Conservation (phyloP, 495 filamentous ascomycete genomes). For the Copromyces sp. region DNA sequence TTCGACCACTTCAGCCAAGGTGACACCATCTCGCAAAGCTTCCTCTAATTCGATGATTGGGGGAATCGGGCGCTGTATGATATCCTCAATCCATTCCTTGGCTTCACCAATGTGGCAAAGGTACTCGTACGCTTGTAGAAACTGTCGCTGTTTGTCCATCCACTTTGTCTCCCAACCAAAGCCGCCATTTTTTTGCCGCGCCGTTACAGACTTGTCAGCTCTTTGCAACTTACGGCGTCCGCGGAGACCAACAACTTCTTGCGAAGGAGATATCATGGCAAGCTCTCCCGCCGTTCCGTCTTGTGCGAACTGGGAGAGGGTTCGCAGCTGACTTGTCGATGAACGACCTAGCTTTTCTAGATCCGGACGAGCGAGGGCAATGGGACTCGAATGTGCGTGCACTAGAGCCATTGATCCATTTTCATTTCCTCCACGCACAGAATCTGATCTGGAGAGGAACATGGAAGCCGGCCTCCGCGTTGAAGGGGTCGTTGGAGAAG, state of each 20-base stretch:
- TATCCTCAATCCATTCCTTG: conserved; percentile 97
- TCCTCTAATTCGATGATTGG: conserved; percentile 96
- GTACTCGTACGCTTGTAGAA: conserved; percentile 96
- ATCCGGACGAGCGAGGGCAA: conserved; percentile 50
- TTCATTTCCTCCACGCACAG: conserved; percentile 28
- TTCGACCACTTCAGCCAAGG: conserved; percentile 92
- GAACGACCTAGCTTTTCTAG: conserved; percentile 71
- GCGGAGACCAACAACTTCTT: conserved; percentile 79
- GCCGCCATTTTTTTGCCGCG: conserved; percentile 38
- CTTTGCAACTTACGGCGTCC: conserved; percentile 77
- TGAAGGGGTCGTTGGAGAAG: conserved; percentile 21
- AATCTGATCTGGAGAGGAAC: conserved; percentile 42
- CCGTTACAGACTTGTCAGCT: conserved; percentile 40
- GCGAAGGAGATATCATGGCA: conserved; percentile 56
- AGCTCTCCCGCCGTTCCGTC: conserved; percentile 68
- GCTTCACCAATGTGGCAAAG: conserved; percentile 98
- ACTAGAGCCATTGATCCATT: conserved; percentile 26
- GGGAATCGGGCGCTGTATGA: conserved; percentile 80
- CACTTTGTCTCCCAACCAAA: conserved; percentile 80
- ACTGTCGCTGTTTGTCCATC: conserved; percentile 98
- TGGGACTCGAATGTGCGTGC: conserved; percentile 36
- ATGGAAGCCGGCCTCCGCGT: conserved; percentile 44
- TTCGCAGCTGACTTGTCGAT: conserved; percentile 78
- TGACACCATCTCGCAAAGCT: conserved; percentile 84
- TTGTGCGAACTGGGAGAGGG: conserved; percentile 76